Percentiles rank a stretch among this genome's conserved stretches.
Conservation (phyloP, 2,329 filamentous ascomycete genomes). For the Paecilomyces formosus region DNA sequence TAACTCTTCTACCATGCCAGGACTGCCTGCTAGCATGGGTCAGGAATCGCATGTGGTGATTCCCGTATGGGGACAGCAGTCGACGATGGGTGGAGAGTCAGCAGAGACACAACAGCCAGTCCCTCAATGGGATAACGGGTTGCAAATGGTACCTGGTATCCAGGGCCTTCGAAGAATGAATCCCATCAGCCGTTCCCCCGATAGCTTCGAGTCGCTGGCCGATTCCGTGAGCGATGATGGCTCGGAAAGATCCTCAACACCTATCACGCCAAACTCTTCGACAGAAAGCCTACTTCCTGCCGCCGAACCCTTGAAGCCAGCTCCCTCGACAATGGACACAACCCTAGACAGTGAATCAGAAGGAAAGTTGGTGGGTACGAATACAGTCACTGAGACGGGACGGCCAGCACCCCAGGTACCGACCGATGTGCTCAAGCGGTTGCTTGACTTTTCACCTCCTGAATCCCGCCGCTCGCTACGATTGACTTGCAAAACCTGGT, state of each 20-base stretch:
- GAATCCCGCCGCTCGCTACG: conserved; percentile 22
- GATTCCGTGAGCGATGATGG: neutral
- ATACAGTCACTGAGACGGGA: neutral
- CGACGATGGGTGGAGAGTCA: neutral
- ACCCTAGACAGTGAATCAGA: neutral
- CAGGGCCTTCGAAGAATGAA: neutral
- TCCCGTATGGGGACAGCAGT: neutral
- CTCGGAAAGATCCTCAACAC: neutral
- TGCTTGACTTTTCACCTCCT: neutral
- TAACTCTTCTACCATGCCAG: neutral
- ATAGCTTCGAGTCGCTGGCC: neutral
- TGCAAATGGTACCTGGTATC: neutral
- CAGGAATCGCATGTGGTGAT: neutral
- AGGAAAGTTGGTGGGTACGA: too few species aligned
- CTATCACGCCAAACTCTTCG: neutral
- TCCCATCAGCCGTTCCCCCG: neutral
- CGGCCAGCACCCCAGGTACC: conserved; percentile 4
- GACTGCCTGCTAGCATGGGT: neutral
- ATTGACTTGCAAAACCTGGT: conserved; percentile 28
- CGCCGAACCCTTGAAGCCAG: neutral
- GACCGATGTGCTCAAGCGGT: neutral
- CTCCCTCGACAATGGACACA: neutral
- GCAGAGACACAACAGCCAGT: neutral
- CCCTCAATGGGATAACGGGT: neutral
- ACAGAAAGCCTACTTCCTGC: neutral